Evolutionary conservation across 2,329 filamentous ascomycete species (phyloP), one percentile per base, ranked within the genome.

Genomic region (Escovopsis sp.): DNA sequence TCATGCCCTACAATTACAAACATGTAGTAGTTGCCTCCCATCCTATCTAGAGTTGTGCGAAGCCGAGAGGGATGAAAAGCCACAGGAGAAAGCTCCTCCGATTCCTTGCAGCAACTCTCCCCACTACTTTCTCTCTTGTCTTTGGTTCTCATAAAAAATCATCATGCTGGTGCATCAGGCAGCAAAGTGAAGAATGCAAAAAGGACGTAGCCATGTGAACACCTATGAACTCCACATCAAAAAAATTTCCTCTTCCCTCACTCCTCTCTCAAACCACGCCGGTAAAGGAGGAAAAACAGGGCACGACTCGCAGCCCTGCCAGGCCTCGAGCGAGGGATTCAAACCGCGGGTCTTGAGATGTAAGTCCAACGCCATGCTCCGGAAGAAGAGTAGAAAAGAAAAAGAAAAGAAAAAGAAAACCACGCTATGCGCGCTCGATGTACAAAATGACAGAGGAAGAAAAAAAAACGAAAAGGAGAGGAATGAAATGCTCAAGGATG

Each of bases 391-490:
- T 7, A 29, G 9, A 30, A 30, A 30, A 11, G 9, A 11, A 9
- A 30, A 30, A 11, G 27, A 3, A 30, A 30, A 30, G 11, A 8
- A 9, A 9, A 53, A 50, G 55, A 45, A 58, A 55, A 52, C 51
- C 49, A 56, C 59, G 56, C 55, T 49, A 60, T 56, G 54, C 56
- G 50, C 57, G 59, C 59, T 59, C 46, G 50, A 54, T 53, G 52
- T 53, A 57, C 50, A 55, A 43, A 50, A 55, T 45, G 27, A 30
- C 8, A 30, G 50, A 46, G 50, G 49, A 48, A 41, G 35, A 43
- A 36, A 39, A 40, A 31, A 46, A 37, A 35, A 43, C 39, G 37
- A 37, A 30, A 48, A 43, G 54, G 48, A 53, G 52, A 52, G 41
- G 47, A 50, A 52, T 49, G 47, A 47, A 37, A 31, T 2, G 25